These are phyloP conservation scores for Sarocladium kiliense DNA, from an alignment of 2,329 filamentous ascomycete species.

Conservation along the genomic window DNA sequence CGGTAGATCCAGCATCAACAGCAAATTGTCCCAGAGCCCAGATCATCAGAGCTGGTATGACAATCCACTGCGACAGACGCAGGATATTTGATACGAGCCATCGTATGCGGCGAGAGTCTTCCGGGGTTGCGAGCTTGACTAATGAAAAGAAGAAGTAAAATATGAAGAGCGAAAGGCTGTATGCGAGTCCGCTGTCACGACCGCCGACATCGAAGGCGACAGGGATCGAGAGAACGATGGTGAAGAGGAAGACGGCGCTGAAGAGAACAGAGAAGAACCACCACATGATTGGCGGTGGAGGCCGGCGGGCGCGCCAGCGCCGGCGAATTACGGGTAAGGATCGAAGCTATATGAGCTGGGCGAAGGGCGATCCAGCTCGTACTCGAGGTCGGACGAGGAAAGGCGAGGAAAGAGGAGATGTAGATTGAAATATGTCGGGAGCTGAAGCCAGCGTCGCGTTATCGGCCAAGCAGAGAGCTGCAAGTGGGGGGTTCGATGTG, in stretches of 20 bases:
- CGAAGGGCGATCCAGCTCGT: neutral
- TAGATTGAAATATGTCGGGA: neutral
- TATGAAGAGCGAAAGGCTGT: constrained; percentile 79
- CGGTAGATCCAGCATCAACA: constrained; percentile 71
- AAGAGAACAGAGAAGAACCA: constrained; percentile 74
- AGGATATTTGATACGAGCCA: constrained; percentile 65
- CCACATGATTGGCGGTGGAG: constrained; percentile 59
- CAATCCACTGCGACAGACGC: constrained; percentile 75
- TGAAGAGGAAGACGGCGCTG: constrained; percentile 79
- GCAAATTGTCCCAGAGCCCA: constrained; percentile 96
- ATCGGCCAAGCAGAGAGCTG: neutral
- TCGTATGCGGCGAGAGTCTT: constrained; percentile 67
- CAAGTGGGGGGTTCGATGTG: neutral
- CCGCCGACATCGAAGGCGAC: constrained; percentile 98
- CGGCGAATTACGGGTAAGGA: neutral
- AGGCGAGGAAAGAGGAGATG: neutral
- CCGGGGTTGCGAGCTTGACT: constrained; percentile 76
- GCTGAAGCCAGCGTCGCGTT: neutral
- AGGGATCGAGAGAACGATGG: constrained; percentile 91
- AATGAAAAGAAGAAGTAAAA: constrained; percentile 90
- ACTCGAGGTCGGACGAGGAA: neutral
- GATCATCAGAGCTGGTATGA: constrained; percentile 82
- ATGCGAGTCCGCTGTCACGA: constrained; percentile 87
- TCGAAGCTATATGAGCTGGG: neutral
- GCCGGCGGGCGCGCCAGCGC: constrained; percentile 17